phyloP scores from a whole-genome alignment of 2,329 filamentous ascomycete genomes.

The Cyphellophora attinorum region DNA sequence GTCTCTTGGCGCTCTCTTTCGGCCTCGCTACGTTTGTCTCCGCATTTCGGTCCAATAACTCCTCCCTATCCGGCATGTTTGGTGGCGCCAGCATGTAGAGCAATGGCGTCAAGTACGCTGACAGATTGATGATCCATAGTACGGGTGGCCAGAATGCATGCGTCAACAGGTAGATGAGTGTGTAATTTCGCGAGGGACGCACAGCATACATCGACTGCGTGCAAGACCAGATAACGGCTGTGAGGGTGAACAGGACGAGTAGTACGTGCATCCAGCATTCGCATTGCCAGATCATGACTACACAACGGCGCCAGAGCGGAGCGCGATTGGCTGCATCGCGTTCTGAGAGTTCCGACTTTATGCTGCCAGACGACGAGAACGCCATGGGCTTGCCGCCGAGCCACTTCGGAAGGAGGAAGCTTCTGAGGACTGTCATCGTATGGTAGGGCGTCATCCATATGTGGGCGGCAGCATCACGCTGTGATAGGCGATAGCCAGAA shows the following conservation, averaged over 20 bases:
- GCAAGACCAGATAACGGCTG: no score
- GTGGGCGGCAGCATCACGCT: constrained; percentile 40
- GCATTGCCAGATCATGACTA: constrained; percentile 42
- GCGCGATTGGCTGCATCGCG: constrained; percentile 30
- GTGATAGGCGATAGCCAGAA: constrained; percentile 44
- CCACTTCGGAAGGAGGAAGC: constrained; percentile 45
- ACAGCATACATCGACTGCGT: constrained; percentile 6
- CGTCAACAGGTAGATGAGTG: constrained; percentile 39
- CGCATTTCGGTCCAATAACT: constrained; percentile 42
- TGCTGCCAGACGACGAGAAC: constrained; percentile 47
- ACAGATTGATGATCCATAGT: constrained; percentile 41
- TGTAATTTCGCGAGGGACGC: constrained; percentile 21
- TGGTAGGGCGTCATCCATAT: constrained; percentile 49
- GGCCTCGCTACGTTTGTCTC: constrained; percentile 32
- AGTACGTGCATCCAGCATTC: constrained; percentile 40
- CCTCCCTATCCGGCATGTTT: constrained; percentile 41
- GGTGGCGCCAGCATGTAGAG: constrained; percentile 49
- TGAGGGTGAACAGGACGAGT: constrained; percentile 40
- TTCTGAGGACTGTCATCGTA: constrained; percentile 40
- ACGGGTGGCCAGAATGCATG: constrained; percentile 51
- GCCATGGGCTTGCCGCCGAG: constrained; percentile 44
- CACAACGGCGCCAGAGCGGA: constrained; percentile 36
- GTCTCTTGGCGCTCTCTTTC: constrained; percentile 10
- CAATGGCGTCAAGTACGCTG: constrained; percentile 43
- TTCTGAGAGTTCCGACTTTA: constrained; percentile 44